Conservation (phyloP, 1,284 basidiomycete genomes). For the Boletus mariae region DNA sequence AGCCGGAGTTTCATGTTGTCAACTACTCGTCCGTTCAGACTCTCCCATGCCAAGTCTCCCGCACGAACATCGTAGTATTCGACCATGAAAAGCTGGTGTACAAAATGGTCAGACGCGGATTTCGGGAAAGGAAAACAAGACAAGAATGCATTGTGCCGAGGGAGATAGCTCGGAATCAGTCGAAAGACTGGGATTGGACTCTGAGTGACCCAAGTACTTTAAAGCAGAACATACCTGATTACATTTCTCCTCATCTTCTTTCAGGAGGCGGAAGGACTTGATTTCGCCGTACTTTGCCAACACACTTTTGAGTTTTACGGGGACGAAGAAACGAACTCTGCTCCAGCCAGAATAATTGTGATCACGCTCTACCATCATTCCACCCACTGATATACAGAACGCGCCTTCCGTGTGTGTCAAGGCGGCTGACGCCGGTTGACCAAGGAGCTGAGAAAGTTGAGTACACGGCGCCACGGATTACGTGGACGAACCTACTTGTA, state of each 20-base stretch:
- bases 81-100: slow-evolving; percentile 44
- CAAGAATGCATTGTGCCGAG: background rate
- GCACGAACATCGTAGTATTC: slow-evolving; percentile 64
- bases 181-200: background rate
- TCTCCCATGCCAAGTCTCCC: slow-evolving; percentile 43
- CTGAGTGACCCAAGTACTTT: background rate
- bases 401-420: slow-evolving; percentile 41
- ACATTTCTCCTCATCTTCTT: slow-evolving; percentile 27
- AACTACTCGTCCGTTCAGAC: slow-evolving; percentile 38
- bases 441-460: slow-evolving; percentile 36
- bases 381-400: slow-evolving; percentile 39
- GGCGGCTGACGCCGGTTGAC: slow-evolving; percentile 36
- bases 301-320: slow-evolving; percentile 32
- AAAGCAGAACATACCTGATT: slow-evolving; percentile 27
- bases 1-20: slow-evolving; percentile 44
- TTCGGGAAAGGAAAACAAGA: slow-evolving; percentile 1
- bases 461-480: background rate
- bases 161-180: slow-evolving; percentile 6
- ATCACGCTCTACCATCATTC: slow-evolving; percentile 18
- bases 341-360: slow-evolving; percentile 19
- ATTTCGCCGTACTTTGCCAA: slow-evolving; percentile 33
- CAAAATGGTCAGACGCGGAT: slow-evolving; percentile 18
- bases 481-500: slow-evolving; percentile 20
- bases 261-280: slow-evolving; percentile 28
- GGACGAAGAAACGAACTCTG: slow-evolving; percentile 25